Percentiles rank a stretch among this genome's conserved stretches.
Evolutionary conservation across 345 rosid species (phyloP).

Genomic region (Limnanthes douglasii): DNA sequence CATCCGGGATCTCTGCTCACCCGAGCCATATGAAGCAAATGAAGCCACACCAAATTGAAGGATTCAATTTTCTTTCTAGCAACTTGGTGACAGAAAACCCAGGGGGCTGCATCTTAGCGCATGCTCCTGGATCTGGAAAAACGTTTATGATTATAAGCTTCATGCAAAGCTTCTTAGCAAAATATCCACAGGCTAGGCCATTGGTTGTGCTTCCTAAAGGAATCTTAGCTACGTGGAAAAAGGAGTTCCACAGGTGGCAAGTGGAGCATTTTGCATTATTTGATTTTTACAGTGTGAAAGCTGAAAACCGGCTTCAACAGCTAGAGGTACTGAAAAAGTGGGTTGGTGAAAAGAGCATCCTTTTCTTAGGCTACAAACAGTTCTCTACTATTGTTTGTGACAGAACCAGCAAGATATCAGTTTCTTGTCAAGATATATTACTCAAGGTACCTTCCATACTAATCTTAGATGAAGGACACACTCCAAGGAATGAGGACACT

Average conservation of each 20-base stretch:
- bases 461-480: constrained; percentile 84
- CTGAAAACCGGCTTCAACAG: constrained; percentile 57
- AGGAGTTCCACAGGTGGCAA: constrained; percentile 70
- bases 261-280: constrained; percentile 53
- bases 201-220: constrained; percentile 81
- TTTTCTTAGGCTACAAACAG: constrained; percentile 83
- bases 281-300: constrained; percentile 64
- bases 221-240: constrained; percentile 73
- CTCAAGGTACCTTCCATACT: constrained; percentile 58
- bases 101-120: constrained; percentile 89
- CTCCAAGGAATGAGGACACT: constrained; percentile 71
- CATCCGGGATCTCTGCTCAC: constrained; percentile 55
- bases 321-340: constrained; percentile 51
- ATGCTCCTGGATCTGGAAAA: constrained; percentile 97
- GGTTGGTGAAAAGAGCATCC: constrained; percentile 56
- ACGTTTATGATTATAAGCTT: constrained; percentile 87
- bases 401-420: constrained; percentile 11
- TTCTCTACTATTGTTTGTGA: constrained; percentile 65
- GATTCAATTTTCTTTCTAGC: constrained; percentile 61
- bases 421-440: constrained; percentile 46
- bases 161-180: constrained; percentile 80
- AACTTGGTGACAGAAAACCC: constrained; percentile 62
- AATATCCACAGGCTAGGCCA: constrained; percentile 63
- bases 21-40: constrained; percentile 70
- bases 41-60: constrained; percentile 87